phyloP scores from a whole-genome alignment of 352 stramenopile species.

The Globisporangium perplexum region DNA sequence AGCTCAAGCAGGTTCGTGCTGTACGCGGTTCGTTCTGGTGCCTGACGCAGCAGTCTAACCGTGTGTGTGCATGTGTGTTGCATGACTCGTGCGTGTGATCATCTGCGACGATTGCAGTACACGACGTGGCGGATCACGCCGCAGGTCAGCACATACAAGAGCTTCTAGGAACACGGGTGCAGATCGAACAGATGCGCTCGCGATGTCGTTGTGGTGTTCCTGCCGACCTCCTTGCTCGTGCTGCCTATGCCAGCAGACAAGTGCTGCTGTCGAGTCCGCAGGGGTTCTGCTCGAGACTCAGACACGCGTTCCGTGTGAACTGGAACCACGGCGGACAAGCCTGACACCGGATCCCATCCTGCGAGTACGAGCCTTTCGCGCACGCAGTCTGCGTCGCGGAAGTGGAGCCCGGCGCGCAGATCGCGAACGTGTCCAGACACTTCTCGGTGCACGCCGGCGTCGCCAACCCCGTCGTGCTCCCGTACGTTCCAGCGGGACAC shows the following conservation, averaged over 20 bases:
- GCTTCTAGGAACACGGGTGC: constrained; percentile 77
- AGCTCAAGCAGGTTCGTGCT: constrained; percentile 48
- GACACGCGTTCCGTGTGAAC: constrained; percentile 30
- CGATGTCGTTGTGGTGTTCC: too few relatives aligned
- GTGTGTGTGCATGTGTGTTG: background rate
- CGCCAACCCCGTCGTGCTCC: constrained; percentile 32
- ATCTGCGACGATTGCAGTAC: too few relatives aligned
- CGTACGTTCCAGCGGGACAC: constrained; percentile 57
- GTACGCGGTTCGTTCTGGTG: background rate
- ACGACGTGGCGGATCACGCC: constrained; percentile 74
- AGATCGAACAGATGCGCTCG: too few relatives aligned
- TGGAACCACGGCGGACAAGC: constrained; percentile 57
- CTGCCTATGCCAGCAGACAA: constrained; percentile 33
- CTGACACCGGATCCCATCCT: constrained; percentile 43
- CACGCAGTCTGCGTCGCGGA: constrained; percentile 40
- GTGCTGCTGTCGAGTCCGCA: constrained; percentile 39
- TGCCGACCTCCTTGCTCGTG: background rate
- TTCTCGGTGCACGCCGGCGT: constrained; percentile 34
- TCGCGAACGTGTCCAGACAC: constrained; percentile 44
- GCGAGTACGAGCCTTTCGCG: constrained; percentile 47
- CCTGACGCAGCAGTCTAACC: background rate
- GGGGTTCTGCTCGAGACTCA: constrained; percentile 37
- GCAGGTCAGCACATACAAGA: constrained; percentile 63
- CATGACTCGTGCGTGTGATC: constrained; percentile 2
- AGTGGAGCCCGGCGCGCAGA: constrained; percentile 38